Evolutionary conservation across 345 rosid species (phyloP).

Genomic region (Aegle marmelos): DNA sequence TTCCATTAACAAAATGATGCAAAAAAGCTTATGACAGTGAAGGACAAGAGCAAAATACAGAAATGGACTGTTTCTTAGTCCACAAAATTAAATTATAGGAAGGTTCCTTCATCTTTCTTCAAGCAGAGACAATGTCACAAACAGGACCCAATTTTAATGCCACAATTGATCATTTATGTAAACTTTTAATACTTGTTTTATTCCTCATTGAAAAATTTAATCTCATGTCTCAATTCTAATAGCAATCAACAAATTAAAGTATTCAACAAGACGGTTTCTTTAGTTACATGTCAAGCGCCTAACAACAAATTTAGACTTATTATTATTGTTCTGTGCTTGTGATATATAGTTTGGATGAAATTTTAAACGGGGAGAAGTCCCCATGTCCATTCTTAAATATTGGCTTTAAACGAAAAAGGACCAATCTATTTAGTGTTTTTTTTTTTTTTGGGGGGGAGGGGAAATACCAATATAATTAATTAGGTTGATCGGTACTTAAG

Average conservation of each 20-base stretch:
- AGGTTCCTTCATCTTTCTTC: slow-evolving; percentile 41
- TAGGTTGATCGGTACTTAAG: not conserved
- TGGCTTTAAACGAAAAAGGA: too few relatives aligned
- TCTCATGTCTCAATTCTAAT: not conserved
- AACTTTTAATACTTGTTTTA: too few relatives aligned
- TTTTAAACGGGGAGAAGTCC: not conserved
- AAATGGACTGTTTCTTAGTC: slow-evolving; percentile 14
- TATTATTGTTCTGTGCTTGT: not conserved
- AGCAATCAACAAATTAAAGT: not conserved
- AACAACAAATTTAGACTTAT: not conserved
- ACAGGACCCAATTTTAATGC: not conserved
- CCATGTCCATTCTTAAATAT: not conserved
- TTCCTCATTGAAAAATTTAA: too few relatives aligned
- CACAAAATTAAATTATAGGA: slow-evolving; percentile 21
- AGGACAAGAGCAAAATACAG: slow-evolving; percentile 35
- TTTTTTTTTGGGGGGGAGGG: too few relatives aligned
- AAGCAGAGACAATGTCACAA: not conserved
- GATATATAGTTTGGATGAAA: not conserved
- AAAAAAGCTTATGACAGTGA: slow-evolving; percentile 3
- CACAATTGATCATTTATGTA: not conserved
- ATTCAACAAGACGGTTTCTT: not conserved
- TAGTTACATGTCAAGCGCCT: not conserved
- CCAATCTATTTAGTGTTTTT: too few relatives aligned
- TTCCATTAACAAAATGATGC: slow-evolving; percentile 11
- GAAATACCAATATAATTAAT: too few relatives aligned